These are phyloP conservation scores for Aspergillus mulundensis DNA, from an alignment of 495 filamentous ascomycete genomes.

Conservation along the genomic window DNA sequence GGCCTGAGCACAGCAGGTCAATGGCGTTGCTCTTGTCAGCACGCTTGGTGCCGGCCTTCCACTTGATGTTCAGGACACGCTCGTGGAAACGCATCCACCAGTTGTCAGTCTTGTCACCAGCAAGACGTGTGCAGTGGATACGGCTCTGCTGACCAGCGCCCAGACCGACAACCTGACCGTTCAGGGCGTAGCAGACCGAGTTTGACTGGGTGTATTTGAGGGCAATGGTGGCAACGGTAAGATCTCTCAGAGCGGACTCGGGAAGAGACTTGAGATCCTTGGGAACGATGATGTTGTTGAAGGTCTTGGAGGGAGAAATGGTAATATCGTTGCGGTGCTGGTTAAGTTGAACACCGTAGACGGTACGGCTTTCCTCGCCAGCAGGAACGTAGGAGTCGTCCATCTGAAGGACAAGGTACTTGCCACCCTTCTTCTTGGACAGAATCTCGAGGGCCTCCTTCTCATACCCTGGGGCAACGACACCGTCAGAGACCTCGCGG, in stretches of 20 bases:
- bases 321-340: slow-evolving; percentile 90
- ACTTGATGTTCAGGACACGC: slow-evolving; percentile 79
- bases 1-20: slow-evolving; percentile 84
- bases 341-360: slow-evolving; percentile 80
- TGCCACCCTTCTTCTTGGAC: slow-evolving; percentile 97
- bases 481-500: slow-evolving; percentile 94
- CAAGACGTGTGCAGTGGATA: slow-evolving; percentile 96
- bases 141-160: slow-evolving; percentile 95
- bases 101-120: slow-evolving; percentile 98
- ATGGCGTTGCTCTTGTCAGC: slow-evolving; percentile 98
- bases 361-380: slow-evolving; percentile 70
- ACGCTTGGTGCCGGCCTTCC: slow-evolving; percentile 94
- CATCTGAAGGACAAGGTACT: slow-evolving; percentile 94
- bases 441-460: slow-evolving; percentile 83
- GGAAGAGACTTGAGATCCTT: slow-evolving; percentile 70
- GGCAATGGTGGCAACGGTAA: slow-evolving; percentile 93
- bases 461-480: slow-evolving; percentile 85
- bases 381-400: slow-evolving; percentile 79
- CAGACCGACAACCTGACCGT: slow-evolving; percentile 90
- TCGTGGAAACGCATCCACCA: slow-evolving; percentile 99
- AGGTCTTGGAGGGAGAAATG: slow-evolving; percentile 77
- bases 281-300: slow-evolving; percentile 77
- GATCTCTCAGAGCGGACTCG: slow-evolving; percentile 77
- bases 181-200: slow-evolving; percentile 94
- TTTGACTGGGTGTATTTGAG: slow-evolving; percentile 98